phyloP scores from a whole-genome alignment of 768 basidiomycete species.

The Pulveroboletus sp. region DNA sequence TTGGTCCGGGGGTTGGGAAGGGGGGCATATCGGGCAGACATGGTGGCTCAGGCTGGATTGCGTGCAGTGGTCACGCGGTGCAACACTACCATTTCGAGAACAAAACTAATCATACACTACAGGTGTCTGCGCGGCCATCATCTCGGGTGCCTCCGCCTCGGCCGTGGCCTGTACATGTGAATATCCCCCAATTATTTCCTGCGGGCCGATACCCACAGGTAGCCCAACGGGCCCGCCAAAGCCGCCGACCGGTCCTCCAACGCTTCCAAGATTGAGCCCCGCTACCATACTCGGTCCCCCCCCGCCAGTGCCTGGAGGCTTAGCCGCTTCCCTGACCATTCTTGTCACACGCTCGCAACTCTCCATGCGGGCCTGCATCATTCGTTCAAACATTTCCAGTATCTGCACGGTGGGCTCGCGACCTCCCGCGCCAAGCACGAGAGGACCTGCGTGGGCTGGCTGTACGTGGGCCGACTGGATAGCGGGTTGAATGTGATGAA shows the following conservation, averaged over 20 bases:
- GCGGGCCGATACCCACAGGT: constrained; percentile 19
- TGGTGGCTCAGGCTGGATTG: no score
- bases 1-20: constrained; percentile 55
- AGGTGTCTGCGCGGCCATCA: constrained; percentile 13
- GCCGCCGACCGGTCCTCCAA: constrained; percentile 29
- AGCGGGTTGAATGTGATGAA: constrained; percentile 6
- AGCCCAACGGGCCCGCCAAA: constrained; percentile 28
- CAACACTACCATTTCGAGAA: constrained; percentile 11
- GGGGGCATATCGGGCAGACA: constrained; percentile 65
- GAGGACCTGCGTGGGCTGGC: constrained; percentile 16
- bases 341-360: constrained; percentile 65
- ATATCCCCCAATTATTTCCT: constrained; percentile 19
- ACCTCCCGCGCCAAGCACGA: constrained; percentile 30
- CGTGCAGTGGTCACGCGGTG: neutral
- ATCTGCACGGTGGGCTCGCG: constrained; percentile 47
- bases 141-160: constrained; percentile 8
- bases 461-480: constrained; percentile 13
- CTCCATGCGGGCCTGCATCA: constrained; percentile 73
- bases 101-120: neutral
- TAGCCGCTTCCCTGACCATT: constrained; percentile 41
- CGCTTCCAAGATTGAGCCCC: constrained; percentile 16
- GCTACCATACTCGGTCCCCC: constrained; percentile 7
- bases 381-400: constrained; percentile 63
- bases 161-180: constrained; percentile 7
- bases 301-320: constrained; percentile 14